Evolutionary conservation across 768 basidiomycete genomes (phyloP).

Genomic region (Asterophora lycoperdoides): DNA sequence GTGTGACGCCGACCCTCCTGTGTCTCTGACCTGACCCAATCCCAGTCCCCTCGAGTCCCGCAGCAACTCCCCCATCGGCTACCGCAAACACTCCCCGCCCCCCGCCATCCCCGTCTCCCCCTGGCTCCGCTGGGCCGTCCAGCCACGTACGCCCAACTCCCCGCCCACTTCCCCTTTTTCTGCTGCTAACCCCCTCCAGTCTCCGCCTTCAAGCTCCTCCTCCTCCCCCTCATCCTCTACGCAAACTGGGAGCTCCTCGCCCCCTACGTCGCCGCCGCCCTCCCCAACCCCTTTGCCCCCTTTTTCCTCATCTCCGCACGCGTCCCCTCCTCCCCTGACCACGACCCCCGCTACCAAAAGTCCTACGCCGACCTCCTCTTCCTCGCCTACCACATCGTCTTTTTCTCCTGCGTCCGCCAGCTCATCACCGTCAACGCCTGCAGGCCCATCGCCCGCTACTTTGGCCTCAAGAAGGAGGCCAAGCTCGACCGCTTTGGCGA

Average conservation of each 20-base stretch:
- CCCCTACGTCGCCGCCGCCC: conserved; percentile 39
- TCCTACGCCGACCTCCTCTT: conserved; percentile 74
- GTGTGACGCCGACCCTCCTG: conserved; percentile 11
- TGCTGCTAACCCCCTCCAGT: conserved; percentile 29
- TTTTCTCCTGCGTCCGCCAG: conserved; percentile 89
- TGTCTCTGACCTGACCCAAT: conserved; percentile 9
- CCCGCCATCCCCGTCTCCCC: conserved; percentile 22
- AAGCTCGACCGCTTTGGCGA: conserved; percentile 88
- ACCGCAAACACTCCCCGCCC: conserved; percentile 10
- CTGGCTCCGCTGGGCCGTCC: conserved; percentile 68
- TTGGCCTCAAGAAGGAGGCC: conserved; percentile 59
- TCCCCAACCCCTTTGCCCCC: conserved; percentile 69
- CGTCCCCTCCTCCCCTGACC: conserved; percentile 45
- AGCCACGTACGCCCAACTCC: conserved; percentile 53
- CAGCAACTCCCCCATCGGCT: conserved; percentile 27
- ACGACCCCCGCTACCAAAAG: conserved; percentile 66
- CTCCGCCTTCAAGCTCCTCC: conserved; percentile 63
- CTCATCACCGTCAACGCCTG: conserved; percentile 59
- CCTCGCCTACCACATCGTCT: conserved; percentile 75
- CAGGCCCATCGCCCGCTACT: conserved; percentile 60
- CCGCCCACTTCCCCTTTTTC: neutral
- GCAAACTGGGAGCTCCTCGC: conserved; percentile 57
- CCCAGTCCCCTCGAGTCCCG: conserved; percentile 39
- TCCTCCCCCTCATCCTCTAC: conserved; percentile 57
- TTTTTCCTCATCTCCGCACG: conserved; percentile 70